Percentiles rank a stretch among this genome's conserved stretches.
Conservation (phyloP, 257 asterid genomes). For the Misopates orontium region DNA sequence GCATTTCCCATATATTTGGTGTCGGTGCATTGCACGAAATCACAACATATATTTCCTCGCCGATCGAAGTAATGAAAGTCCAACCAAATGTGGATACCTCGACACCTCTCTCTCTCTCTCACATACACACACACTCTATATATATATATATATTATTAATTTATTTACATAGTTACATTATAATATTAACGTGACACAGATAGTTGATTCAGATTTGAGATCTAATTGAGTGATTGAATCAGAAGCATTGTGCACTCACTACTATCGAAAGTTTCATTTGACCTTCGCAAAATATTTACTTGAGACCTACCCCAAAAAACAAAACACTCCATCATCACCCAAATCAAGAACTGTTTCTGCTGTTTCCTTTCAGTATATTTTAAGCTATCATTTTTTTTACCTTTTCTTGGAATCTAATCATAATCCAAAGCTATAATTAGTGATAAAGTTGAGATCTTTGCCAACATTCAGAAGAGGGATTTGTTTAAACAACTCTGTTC, state of each 20-base stretch:
- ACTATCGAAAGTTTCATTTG: slow-evolving; percentile 41
- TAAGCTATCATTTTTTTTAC: slow-evolving; percentile 32
- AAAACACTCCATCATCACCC: slow-evolving; percentile 12
- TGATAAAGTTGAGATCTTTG: slow-evolving; percentile 19
- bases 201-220: slow-evolving; percentile 36
- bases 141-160: neutral
- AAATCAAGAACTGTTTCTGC: slow-evolving; percentile 12
- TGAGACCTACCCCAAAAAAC: slow-evolving; percentile 34
- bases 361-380: slow-evolving; percentile 21
- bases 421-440: slow-evolving; percentile 12
- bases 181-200: no score
- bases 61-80: slow-evolving; percentile 21
- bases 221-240: slow-evolving; percentile 35
- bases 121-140: neutral
- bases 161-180: no score
- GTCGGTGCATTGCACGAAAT: slow-evolving; percentile 26
- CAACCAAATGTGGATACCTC: slow-evolving; percentile 5
- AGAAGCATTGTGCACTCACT: slow-evolving; percentile 9
- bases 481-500: neutral
- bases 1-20: neutral
- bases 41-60: no score
- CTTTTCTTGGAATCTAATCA: slow-evolving; percentile 32
- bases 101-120: slow-evolving; percentile 22
- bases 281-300: slow-evolving; percentile 43
- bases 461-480: slow-evolving; percentile 19